Conservation (phyloP, 2,329 filamentous ascomycete species). For the Xylariaceae sp. region DNA sequence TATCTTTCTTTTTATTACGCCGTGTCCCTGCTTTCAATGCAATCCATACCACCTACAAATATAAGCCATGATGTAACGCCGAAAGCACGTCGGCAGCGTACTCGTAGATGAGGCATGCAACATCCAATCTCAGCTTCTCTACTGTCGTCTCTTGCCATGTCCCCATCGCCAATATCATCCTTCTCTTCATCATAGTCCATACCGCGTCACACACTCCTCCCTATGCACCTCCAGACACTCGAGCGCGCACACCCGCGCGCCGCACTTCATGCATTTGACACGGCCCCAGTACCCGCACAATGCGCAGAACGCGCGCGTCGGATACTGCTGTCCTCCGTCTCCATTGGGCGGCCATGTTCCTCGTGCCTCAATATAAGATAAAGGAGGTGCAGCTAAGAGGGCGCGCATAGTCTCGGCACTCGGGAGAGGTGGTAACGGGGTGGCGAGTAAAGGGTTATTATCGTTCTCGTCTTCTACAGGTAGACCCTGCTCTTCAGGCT, state of each 20-base stretch:
- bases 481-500: neutral
- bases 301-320: conserved; percentile 64
- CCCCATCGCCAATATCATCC: neutral
- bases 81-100: neutral
- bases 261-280: conserved; percentile 71
- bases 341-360: conserved; percentile 37
- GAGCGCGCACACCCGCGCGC: conserved; percentile 69
- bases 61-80: neutral
- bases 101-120: neutral
- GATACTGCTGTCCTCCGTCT: conserved; percentile 36
- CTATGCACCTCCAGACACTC: conserved; percentile 68
- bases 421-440: conserved; percentile 53
- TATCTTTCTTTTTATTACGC: conserved; percentile 12
- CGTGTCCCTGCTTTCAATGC: conserved; percentile 7
- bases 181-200: conserved; percentile 40
- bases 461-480: conserved; percentile 35
- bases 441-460: conserved; percentile 52
- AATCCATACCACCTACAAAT: neutral
- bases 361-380: conserved; percentile 62
- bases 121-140: neutral
- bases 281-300: conserved; percentile 79
- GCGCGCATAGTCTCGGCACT: conserved; percentile 57
- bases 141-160: neutral
- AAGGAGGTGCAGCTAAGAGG: conserved; percentile 57
- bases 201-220: conserved; percentile 64